Evolutionary conservation across 495 filamentous ascomycete species (phyloP), one percentile per base, ranked within the genome.

Genomic region (Penicillium cosmopolitanum): DNA sequence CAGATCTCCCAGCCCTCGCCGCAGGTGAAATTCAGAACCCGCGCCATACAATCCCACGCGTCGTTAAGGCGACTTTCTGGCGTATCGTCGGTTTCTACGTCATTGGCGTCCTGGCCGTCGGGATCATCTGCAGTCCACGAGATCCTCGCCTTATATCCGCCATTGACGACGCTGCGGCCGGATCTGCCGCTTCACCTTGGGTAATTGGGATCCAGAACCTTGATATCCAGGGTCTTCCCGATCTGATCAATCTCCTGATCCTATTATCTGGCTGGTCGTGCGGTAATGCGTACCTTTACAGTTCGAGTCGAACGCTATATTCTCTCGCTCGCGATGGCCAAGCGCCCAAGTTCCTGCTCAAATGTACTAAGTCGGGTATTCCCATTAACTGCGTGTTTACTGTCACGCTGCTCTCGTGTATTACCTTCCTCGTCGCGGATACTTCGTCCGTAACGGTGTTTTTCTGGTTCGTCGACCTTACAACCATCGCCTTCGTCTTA

Each of bases 41-140:
- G 2, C 78, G 86, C 50, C 82, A 82, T 62, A 86, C 87, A 38
- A 87, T 96, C 55, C 90, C 91, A n/a, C 81, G 83, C 61, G 92
- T 92, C 16, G 86, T 86, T 15, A 88, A 87, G 55, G 86, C 90
- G 69, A 89, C 89, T 34, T 93, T 96, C 75, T 92, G 87, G 80
- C 89, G 92, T 58, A 92, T 96, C 66, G 71, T 87, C 46, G 83
- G 93, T 70, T 95, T 96, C 78, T 96, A 94, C 71, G 73, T 81
- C 16, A 57, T 84, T 31, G 81, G 80, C 4, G 77, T 79, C 13
- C 73, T 86, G 10, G 78, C 77, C 9, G 82, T 86, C 42, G 77
- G 81, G 34, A 76, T 84, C 18, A 72, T 82, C 33, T 76, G 82
- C 57, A 73, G 73, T 19, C 68, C 72, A 25, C 71, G 77, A 38